A percentile compares a stretch with the other conserved stretches of the same genome.
Evolutionary conservation across 2,329 filamentous ascomycete genomes (phyloP).

Genomic region (Penicillium sp.): DNA sequence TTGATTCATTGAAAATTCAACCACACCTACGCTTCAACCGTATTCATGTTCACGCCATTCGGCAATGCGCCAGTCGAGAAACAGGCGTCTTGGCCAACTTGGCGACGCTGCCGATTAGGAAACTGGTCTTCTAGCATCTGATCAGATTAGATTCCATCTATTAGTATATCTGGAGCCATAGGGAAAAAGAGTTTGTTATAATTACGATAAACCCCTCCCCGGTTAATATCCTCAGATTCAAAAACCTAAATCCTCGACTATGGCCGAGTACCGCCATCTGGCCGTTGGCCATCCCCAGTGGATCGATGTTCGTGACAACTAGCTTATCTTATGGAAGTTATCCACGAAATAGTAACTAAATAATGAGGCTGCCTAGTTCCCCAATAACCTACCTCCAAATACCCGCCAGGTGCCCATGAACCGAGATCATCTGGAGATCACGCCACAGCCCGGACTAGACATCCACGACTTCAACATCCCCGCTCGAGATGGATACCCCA

Average conservation of each 20-base stretch:
- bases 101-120: slow-evolving; percentile 9
- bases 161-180: background rate
- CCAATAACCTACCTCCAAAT: slow-evolving; percentile 18
- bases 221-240: no score
- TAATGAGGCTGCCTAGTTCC: slow-evolving; percentile 7
- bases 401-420: slow-evolving; percentile 13
- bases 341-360: background rate
- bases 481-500: slow-evolving; percentile 14
- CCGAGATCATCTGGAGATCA: slow-evolving; percentile 14
- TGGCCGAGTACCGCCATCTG: slow-evolving; percentile 21
- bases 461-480: slow-evolving; percentile 17
- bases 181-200: background rate
- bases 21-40: background rate
- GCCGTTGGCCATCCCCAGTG: slow-evolving; percentile 19
- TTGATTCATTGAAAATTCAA: slow-evolving; percentile 6
- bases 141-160: slow-evolving; percentile 9
- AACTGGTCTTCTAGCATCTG: slow-evolving; percentile 10
- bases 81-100: slow-evolving; percentile 4
- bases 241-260: slow-evolving; percentile 1
- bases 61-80: background rate
- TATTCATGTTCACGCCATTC: slow-evolving; percentile 1
- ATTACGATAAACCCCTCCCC: background rate
- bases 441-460: slow-evolving; percentile 12
- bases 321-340: background rate
- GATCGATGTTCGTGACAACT: slow-evolving; percentile 17